Percentiles rank a stretch among this genome's conserved stretches.
Conservation (phyloP, 2,329 filamentous ascomycete species). For the Fusarium fujikuroi region DNA sequence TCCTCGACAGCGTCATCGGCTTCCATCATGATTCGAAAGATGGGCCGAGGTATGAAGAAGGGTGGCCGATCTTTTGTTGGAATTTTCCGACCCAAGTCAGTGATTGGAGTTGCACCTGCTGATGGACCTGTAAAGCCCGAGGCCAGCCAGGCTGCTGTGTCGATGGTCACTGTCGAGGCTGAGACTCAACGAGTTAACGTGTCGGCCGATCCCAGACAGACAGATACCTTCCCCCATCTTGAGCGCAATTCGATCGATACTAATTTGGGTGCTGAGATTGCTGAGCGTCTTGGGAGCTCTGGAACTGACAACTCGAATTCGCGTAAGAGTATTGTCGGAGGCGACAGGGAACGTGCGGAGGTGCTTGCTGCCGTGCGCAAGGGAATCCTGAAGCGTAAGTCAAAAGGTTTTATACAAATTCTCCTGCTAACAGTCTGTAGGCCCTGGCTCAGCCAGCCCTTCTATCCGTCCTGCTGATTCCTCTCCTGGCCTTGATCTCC, state of each 20-base stretch:
- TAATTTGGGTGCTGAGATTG: constrained; percentile 57
- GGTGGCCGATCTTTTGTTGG: constrained; percentile 90
- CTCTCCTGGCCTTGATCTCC: constrained; percentile 65
- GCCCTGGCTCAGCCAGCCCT: constrained; percentile 74
- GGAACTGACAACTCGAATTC: constrained; percentile 70
- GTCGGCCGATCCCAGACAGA: constrained; percentile 74
- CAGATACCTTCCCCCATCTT: constrained; percentile 80
- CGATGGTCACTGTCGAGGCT: constrained; percentile 95
- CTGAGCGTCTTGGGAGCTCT: constrained; percentile 66
- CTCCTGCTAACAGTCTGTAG: constrained; percentile 32
- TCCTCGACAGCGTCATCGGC: constrained; percentile 90
- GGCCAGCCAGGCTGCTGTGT: constrained; percentile 83
- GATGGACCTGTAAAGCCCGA: constrained; percentile 71
- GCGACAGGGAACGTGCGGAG: constrained; percentile 89
- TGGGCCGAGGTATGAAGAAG: constrained; percentile 99
- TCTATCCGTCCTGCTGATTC: constrained; percentile 71
- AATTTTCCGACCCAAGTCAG: constrained; percentile 92
- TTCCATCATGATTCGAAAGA: constrained; percentile 95
- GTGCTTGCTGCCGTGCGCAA: constrained; percentile 92
- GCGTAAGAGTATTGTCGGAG: constrained; percentile 90
- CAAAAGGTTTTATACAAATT: neutral
- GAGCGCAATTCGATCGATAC: constrained; percentile 85
- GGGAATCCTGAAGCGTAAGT: constrained; percentile 90
- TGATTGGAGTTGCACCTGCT: constrained; percentile 79
- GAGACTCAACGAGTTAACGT: constrained; percentile 87